Base-by-base conservation (phyloP, 176 grass and related monocot genomes). In the Avena sativa region DNA sequence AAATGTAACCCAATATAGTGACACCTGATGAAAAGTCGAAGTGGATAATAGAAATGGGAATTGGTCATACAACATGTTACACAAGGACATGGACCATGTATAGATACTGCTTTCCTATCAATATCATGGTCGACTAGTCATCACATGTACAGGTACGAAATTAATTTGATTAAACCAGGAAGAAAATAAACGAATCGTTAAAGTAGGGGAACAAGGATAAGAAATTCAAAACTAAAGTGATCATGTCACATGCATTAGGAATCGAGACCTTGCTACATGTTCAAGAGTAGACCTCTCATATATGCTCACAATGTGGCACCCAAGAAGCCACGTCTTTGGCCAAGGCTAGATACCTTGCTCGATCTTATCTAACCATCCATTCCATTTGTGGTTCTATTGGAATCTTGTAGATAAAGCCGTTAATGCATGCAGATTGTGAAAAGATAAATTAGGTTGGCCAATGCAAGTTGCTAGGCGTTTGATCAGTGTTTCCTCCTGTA, bases 171-270 rank as follows among this genome's bases (percentile, higher is more conserved):
- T 58, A 58, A 20, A 66, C 23, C 28, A 73, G 1, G 30, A 76
- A 86, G 57, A 80, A 65, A 59, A 53, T 32, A 81, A 81, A 20
- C 20, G 2, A 40, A 63, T 74, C 38, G 12, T 14, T 14, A 25
- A 0, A 51, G 12, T 0, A 55, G 43, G 26, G 25, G 0, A 79
- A 61, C 48, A 58, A 3, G 23, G 23, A 51, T 16, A 79, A 3
- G 34, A 87, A 52, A 72, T 15, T 84, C 25, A 87, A 80, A 87
- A 50, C 8, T 23, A 76, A 84, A 87, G 58, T n/a, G 66, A 80
- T 84, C 66, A 74, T 15, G 44, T 67, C 63, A 23, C 3, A 47
- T 25, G 66, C 81, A 34, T 15, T 70, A 58, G 59, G 49, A 49
- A 81, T 89, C 16, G 25, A 49, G 34, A 25, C 23, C 58, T 65